Evolutionary conservation across 2,329 filamentous ascomycete species (phyloP).

Genomic region (Venturia aucupariae): DNA sequence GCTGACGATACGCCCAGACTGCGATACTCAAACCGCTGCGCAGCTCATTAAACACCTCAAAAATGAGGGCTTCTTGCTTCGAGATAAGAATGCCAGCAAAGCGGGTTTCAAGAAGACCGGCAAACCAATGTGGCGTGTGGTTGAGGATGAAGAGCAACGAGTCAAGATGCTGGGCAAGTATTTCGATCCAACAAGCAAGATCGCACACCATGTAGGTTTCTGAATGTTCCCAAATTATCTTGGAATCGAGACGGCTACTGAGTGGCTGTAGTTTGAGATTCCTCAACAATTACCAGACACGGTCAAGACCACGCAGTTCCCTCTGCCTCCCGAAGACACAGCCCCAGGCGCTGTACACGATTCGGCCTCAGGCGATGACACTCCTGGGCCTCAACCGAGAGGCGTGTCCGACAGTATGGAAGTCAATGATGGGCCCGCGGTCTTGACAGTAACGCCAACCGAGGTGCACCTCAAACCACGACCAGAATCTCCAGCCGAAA

Average conservation of each 20-base stretch:
- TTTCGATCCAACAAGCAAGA: constrained; percentile 20
- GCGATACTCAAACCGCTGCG: constrained; percentile 18
- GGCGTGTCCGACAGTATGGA: neutral
- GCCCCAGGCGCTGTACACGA: neutral
- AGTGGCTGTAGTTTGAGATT: constrained; percentile 5
- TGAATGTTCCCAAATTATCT: neutral
- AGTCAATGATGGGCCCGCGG: no score
- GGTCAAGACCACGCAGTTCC: neutral
- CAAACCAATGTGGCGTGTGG: constrained; percentile 13
- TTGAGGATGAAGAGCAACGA: constrained; percentile 5
- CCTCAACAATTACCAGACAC: neutral
- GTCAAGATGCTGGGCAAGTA: constrained; percentile 17
- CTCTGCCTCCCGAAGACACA: neutral
- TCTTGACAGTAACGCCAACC: neutral
- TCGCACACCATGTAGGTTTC: constrained; percentile 20
- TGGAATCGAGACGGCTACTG: neutral
- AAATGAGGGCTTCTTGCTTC: constrained; percentile 15
- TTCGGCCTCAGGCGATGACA: neutral
- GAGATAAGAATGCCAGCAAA: constrained; percentile 13
- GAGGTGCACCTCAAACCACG: neutral
- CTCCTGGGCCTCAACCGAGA: neutral
- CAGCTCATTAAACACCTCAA: constrained; percentile 17
- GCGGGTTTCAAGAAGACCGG: constrained; percentile 14
- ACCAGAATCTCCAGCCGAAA: neutral
- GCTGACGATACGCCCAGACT: constrained; percentile 15